A percentile compares a stretch with the other conserved stretches of the same genome.
These are phyloP conservation scores for Durusdinium trenchii DNA, from an alignment of 73 alveolate species.

Conservation along the genomic window DNA sequence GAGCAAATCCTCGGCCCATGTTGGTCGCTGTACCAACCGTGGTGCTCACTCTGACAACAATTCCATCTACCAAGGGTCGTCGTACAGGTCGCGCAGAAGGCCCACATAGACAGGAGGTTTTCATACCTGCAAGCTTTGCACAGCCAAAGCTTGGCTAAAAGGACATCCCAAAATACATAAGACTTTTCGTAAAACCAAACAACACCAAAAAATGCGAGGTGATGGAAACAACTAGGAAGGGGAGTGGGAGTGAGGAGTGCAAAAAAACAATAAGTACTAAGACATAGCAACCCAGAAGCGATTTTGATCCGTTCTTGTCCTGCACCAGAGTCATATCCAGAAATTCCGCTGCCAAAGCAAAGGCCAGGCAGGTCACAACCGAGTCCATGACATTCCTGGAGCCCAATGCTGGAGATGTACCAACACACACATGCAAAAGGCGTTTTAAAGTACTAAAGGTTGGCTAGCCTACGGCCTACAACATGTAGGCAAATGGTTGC, in stretches of 20 bases:
- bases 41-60: neutral
- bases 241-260: no score
- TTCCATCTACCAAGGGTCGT: constrained; percentile 7
- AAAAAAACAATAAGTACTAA: neutral
- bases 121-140: constrained; percentile 16
- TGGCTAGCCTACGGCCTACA: neutral
- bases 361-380: constrained; percentile 77
- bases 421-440: neutral
- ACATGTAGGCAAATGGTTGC: no score
- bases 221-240: no score
- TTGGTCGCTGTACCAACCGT: neutral
- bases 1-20: constrained; percentile 64
- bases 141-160: no score
- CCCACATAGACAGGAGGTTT: constrained; percentile 70
- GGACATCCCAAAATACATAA: no score
- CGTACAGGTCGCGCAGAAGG: constrained; percentile 88
- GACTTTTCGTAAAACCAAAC: no score
- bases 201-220: no score
- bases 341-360: constrained; percentile 30
- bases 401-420: neutral
- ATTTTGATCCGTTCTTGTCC: constrained; percentile 16
- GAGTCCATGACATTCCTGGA: constrained; percentile 86
- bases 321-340: constrained; percentile 62
- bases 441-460: neutral
- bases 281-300: neutral